Conservation (phyloP, 768 basidiomycete genomes). For the Hericium erinaceus region DNA sequence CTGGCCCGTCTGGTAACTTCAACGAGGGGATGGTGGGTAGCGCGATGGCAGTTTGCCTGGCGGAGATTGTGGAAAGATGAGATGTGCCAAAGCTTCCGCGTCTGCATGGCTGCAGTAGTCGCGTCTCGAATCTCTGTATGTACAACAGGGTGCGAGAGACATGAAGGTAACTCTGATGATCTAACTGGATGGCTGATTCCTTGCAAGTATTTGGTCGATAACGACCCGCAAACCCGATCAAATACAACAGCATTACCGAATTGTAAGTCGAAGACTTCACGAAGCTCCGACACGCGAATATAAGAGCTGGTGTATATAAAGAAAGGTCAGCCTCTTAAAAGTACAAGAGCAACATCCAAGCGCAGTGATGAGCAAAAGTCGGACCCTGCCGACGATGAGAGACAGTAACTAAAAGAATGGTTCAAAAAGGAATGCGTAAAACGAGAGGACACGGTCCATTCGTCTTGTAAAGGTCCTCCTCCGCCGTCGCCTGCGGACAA, state of each 20-base stretch:
- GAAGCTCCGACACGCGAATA: no score
- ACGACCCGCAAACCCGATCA: no score
- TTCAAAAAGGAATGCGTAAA: neutral
- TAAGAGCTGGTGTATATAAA: no score
- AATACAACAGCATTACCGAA: no score
- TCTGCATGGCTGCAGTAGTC: neutral
- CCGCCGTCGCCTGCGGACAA: conserved; percentile 10
- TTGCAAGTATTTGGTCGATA: no score
- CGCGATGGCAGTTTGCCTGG: neutral
- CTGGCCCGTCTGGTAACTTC: no score
- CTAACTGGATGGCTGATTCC: no score
- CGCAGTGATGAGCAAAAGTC: neutral
- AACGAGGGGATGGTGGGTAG: no score
- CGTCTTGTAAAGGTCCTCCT: conserved; percentile 12
- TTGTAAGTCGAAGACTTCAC: no score
- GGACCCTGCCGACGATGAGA: conserved; percentile 5
- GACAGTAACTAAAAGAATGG: neutral
- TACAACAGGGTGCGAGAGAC: neutral
- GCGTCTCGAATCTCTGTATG: neutral
- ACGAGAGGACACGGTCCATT: conserved; percentile 8
- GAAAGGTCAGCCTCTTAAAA: neutral
- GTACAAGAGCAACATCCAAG: neutral
- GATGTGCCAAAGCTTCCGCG: neutral
- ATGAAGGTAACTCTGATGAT: no score
- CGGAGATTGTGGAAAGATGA: conserved; percentile 1